Evolutionary conservation across 441 rosid genomes (phyloP).

Genomic region (Theobroma grandiflorum): DNA sequence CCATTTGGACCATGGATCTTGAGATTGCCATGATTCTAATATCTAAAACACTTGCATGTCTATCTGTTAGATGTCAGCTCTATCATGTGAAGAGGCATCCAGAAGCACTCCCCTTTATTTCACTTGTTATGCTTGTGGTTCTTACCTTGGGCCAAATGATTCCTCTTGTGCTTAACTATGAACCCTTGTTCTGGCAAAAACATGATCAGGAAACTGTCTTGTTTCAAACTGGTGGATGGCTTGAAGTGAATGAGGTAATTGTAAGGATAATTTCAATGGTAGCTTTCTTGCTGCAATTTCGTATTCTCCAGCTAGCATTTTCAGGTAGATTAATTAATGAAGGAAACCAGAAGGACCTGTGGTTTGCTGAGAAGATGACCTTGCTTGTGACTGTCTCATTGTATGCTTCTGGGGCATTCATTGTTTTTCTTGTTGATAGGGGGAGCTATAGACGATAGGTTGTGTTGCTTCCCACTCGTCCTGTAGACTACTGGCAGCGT

Average conservation of each 20-base stretch:
- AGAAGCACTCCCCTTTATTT: slow-evolving; percentile 33
- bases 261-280: slow-evolving; percentile 37
- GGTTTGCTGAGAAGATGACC: slow-evolving; percentile 40
- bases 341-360: slow-evolving; percentile 19
- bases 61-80: slow-evolving; percentile 36
- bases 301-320: slow-evolving; percentile 43
- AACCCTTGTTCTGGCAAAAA: slow-evolving; percentile 24
- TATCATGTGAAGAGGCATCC: slow-evolving; percentile 37
- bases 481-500: background rate
- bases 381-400: slow-evolving; percentile 28
- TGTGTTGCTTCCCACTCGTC: background rate
- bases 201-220: slow-evolving; percentile 7
- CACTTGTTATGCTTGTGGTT: slow-evolving; percentile 40
- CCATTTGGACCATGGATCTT: slow-evolving; percentile 31
- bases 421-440: slow-evolving; percentile 18
- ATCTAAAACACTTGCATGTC: slow-evolving; percentile 34
- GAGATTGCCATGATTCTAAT: slow-evolving; percentile 35
- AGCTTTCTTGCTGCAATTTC: slow-evolving; percentile 43
- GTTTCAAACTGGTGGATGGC: slow-evolving; percentile 29
- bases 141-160: slow-evolving; percentile 38
- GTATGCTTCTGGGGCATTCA: slow-evolving; percentile 36
- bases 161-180: slow-evolving; percentile 39
- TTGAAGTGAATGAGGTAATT: slow-evolving; percentile 34
- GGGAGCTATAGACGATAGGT: background rate
- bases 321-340: slow-evolving; percentile 24